Base-by-base conservation (phyloP, 345 rosid species). In the Syzygium oleosum region DNA sequence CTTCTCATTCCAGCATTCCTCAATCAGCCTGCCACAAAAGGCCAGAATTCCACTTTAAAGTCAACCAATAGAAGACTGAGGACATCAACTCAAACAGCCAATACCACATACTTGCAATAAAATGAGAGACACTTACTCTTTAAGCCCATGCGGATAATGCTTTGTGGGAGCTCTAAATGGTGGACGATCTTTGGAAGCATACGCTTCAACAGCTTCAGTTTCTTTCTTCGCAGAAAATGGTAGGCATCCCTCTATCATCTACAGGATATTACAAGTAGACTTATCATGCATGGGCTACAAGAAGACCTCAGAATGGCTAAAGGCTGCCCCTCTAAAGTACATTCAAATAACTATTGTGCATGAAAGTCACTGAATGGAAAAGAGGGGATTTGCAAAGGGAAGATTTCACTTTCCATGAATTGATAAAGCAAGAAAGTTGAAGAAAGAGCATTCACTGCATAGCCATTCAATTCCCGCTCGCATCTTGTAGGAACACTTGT, bases 221-320 rank as follows among this genome's bases (percentile, higher is more conserved):
- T 93, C 98, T 87, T 92, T 91, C 93, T 93, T 95, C 46, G 93
- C 90, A 87, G 89, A 88, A 93, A 98, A 95, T 0, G 99, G 99
- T 31, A 92, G 93, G 87, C 87, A 84, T 79, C 99, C 98, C 92
- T 98, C 99, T 21, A 98, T 94, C 98, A 98, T 94, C 99, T 96
- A 89, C 83, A 61, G 58, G 77, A 85, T 8, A 38, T 73, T 73
- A 73, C 8, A 19, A 73, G 83, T 73, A 73, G 49, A 38, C 49
- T 73, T 38, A 38, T 73, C 49, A 73, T 73, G 46, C 83, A 2
- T 38, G 4, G 83, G 83, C 38, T 73, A 5, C 49, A 38, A 73
- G 27, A 34, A 73, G 27, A 73, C 27, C 14, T 34, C 83, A 73
- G 27, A 19, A 21, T 73, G 83, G 83, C 83, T 73, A 73, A 38